Evolutionary conservation across 2,329 filamentous ascomycete species (phyloP).

Genomic region (Talaromyces sp.): DNA sequence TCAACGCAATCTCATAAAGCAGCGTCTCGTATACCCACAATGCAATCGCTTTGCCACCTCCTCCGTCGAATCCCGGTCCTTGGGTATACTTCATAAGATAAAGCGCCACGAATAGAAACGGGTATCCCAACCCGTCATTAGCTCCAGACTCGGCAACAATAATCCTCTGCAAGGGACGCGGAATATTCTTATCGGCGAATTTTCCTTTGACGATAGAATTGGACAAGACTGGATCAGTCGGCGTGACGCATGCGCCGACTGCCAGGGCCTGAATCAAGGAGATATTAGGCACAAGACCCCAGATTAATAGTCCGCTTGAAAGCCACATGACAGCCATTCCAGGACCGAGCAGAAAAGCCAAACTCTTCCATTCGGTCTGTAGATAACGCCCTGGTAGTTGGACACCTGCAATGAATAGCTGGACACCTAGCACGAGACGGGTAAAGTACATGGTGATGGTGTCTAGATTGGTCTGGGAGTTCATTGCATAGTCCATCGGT

Average conservation of each 20-base stretch:
- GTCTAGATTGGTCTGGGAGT: slow-evolving; percentile 57
- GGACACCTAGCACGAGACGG: slow-evolving; percentile 81
- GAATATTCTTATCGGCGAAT: slow-evolving; percentile 88
- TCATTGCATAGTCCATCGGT: slow-evolving; percentile 69
- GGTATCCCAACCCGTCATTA: slow-evolving; percentile 86
- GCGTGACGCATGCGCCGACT: slow-evolving; percentile 82
- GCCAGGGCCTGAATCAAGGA: slow-evolving; percentile 74
- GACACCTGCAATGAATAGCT: slow-evolving; percentile 82
- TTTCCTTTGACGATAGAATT: slow-evolving; percentile 91
- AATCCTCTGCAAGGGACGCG: slow-evolving; percentile 73
- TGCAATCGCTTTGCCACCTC: slow-evolving; percentile 64
- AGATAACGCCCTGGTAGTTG: slow-evolving; percentile 84
- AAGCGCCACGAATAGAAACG: slow-evolving; percentile 79
- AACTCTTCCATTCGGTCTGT: slow-evolving; percentile 70
- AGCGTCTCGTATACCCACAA: slow-evolving; percentile 83
- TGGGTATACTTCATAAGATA: slow-evolving; percentile 77
- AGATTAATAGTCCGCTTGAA: slow-evolving; percentile 72
- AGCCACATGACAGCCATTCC: slow-evolving; percentile 88
- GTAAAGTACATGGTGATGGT: slow-evolving; percentile 78
- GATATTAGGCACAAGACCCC: slow-evolving; percentile 68
- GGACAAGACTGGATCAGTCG: slow-evolving; percentile 82
- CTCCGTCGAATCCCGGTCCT: slow-evolving; percentile 55
- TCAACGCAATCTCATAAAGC: slow-evolving; percentile 77
- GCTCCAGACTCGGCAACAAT: slow-evolving; percentile 80
- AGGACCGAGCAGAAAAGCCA: slow-evolving; percentile 72